phyloP scores from a whole-genome alignment of 176 grass and related monocot genomes.

The Zizania latifolia region DNA sequence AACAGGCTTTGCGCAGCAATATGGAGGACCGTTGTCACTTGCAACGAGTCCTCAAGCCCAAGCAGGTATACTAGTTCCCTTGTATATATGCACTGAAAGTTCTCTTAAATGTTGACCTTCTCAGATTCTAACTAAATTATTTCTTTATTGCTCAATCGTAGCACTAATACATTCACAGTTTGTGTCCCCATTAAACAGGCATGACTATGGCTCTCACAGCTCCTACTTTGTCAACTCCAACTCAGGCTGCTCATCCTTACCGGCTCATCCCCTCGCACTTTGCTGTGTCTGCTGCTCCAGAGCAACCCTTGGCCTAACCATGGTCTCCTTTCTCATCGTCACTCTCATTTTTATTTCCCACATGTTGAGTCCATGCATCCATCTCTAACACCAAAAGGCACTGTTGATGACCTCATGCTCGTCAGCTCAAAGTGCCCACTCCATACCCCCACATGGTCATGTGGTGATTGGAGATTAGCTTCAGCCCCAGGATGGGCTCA shows the following conservation, averaged over 20 bases:
- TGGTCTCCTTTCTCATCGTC: conserved; percentile 47
- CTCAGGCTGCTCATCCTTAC: conserved; percentile 71
- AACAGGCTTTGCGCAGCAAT: conserved; percentile 68
- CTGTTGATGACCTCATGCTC: conserved; percentile 16
- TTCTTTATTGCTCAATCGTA: conserved; percentile 23
- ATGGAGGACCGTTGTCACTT: conserved; percentile 70
- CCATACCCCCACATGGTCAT: conserved; percentile 50
- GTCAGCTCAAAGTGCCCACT: conserved; percentile 40
- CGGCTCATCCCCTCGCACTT: conserved; percentile 74
- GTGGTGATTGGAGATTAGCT: conserved; percentile 60
- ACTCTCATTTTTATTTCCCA: conserved; percentile 48
- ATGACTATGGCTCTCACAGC: conserved; percentile 85
- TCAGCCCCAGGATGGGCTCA: conserved; percentile 78
- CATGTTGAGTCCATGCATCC: conserved; percentile 49
- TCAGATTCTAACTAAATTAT: neutral
- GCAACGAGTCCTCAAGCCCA: conserved; percentile 72
- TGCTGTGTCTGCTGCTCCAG: conserved; percentile 58
- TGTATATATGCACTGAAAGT: conserved; percentile 17
- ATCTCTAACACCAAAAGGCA: conserved; percentile 54
- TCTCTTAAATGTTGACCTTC: neutral
- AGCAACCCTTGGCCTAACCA: conserved; percentile 99
- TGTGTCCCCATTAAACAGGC: conserved; percentile 91
- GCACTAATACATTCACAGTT: conserved; percentile 80
- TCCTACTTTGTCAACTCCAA: conserved; percentile 62
- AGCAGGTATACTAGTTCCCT: conserved; percentile 68